Evolutionary conservation across 805 yeast species (phyloP).

Genomic region (Metschnikowia matae): DNA sequence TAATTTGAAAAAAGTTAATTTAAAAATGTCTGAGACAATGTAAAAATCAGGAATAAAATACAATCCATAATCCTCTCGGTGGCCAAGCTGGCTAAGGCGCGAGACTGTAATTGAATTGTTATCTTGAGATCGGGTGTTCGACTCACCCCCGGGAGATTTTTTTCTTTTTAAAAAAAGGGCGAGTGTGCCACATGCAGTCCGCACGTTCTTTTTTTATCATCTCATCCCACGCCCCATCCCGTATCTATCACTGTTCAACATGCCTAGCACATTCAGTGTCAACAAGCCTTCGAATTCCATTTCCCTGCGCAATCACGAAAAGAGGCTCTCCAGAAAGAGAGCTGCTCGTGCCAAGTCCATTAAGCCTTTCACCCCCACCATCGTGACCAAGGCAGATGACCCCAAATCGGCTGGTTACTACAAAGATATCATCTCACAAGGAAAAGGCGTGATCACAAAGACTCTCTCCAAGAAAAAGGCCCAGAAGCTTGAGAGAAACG

Average conservation of each 20-base stretch:
- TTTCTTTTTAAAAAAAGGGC: slow-evolving; percentile 6
- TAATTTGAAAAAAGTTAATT: no score
- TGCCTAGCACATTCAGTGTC: slow-evolving; percentile 81
- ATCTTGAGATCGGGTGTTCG: slow-evolving; percentile 50
- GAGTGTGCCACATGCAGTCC: not conserved
- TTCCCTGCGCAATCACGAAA: slow-evolving; percentile 47
- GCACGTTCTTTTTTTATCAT: slow-evolving; percentile 5
- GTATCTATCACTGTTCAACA: slow-evolving; percentile 19
- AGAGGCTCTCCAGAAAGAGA: slow-evolving; percentile 51
- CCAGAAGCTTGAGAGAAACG: slow-evolving; percentile 74
- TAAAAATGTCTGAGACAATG: no score
- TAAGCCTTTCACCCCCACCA: slow-evolving; percentile 45
- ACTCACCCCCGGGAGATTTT: slow-evolving; percentile 46
- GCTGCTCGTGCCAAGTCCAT: slow-evolving; percentile 42
- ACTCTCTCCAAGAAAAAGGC: slow-evolving; percentile 75
- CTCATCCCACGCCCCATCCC: slow-evolving; percentile 5
- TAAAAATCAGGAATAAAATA: no score
- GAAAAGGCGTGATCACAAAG: slow-evolving; percentile 46
- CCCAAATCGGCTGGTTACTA: slow-evolving; percentile 44
- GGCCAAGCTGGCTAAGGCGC: slow-evolving; percentile 51
- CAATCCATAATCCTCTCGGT: slow-evolving; percentile 34
- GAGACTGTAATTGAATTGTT: slow-evolving; percentile 41
- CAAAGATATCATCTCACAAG: slow-evolving; percentile 28
- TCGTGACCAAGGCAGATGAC: slow-evolving; percentile 29
- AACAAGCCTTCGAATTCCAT: slow-evolving; percentile 69